Base-by-base conservation (phyloP, 2,329 filamentous ascomycete genomes). In the Trichoderma sp. region DNA sequence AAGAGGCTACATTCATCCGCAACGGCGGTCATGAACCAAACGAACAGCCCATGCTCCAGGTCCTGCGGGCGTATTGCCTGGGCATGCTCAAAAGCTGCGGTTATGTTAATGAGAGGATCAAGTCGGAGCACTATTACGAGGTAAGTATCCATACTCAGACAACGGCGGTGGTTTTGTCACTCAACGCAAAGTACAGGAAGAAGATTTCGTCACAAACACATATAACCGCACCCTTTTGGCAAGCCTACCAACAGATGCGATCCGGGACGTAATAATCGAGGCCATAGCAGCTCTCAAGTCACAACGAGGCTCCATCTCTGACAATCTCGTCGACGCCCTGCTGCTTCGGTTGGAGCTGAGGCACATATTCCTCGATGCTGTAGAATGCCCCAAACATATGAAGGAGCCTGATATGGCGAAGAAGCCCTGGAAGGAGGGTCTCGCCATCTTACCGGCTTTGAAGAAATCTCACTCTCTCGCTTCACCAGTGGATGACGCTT, bases 171-270 rank as follows among this genome's bases (percentile, higher is more conserved):
- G 36, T 73, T 6, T 7, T 36, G 32, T 26, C 65, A 8, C 69
- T 68, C 13, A 69, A 12, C 13, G 23, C 17, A 75, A 12, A 6
- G 34, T 17, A 13, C 8, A 95, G 91, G 96, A 99, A 82, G 96
- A 99, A 81, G 96, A 99, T 78, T 98, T 99, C 79, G 93, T 97
- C 23, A 95, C 94, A 7, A 94, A 97, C 80, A 92, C 95, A 0
- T 98, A 96, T 79, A 92, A 94, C 75, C 89, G 95, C 47, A 90
- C 89, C 13, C 84, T 99, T 1, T 85, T 98, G 7, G 88, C 90
- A 30, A 82, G 86, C 15, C 85, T 95, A 71, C 84, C 88, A 17
- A 81, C 85, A 3, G 82, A 85, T 6, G 84, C 87, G n/a, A 85
- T 94, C 28, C 82, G 86, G 55, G 80, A 83, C 9, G 79, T 86